Conservation (phyloP, 2,329 filamentous ascomycete genomes). For the Fonsecaea multimorphosa region DNA sequence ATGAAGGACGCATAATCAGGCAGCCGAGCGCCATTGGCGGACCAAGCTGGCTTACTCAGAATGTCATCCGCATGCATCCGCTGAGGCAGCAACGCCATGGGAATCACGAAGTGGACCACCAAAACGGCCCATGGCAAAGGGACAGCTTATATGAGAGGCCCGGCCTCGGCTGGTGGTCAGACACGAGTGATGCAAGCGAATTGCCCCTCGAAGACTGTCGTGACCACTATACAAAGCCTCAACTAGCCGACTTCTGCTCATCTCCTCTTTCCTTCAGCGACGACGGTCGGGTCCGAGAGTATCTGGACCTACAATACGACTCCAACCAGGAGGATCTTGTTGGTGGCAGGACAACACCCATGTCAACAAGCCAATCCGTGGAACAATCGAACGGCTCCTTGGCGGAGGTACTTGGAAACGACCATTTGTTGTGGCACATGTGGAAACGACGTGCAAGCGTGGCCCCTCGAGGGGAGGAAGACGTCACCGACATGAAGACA, state of each 20-base stretch:
- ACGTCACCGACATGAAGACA: conserved; percentile 32
- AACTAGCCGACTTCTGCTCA: conserved; percentile 4
- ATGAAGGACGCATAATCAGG: conserved; percentile 17
- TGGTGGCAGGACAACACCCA: conserved; percentile 8
- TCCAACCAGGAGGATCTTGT: neutral
- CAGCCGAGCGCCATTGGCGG: conserved; percentile 25
- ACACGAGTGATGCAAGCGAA: conserved; percentile 12
- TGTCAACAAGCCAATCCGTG: conserved; percentile 21
- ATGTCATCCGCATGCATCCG: conserved; percentile 37
- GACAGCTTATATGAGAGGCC: conserved; percentile 20
- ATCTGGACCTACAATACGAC: conserved; percentile 4
- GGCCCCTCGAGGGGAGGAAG: conserved; percentile 29
- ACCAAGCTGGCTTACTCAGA: conserved; percentile 32
- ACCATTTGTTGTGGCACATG: conserved; percentile 36
- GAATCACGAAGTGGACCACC: conserved; percentile 8
- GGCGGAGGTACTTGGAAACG: conserved; percentile 33
- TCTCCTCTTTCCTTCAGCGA: conserved; percentile 6
- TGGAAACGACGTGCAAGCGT: conserved; percentile 33
- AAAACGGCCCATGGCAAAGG: neutral
- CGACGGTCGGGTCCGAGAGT: neutral
- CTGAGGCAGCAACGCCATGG: conserved; percentile 31
- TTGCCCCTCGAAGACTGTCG: conserved; percentile 12
- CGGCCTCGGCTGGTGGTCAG: conserved; percentile 26
- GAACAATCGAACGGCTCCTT: conserved; percentile 23
- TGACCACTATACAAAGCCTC: conserved; percentile 17